These are phyloP conservation scores for Cercospora zeina DNA, from an alignment of 2,329 filamentous ascomycete genomes.

Conservation along the genomic window DNA sequence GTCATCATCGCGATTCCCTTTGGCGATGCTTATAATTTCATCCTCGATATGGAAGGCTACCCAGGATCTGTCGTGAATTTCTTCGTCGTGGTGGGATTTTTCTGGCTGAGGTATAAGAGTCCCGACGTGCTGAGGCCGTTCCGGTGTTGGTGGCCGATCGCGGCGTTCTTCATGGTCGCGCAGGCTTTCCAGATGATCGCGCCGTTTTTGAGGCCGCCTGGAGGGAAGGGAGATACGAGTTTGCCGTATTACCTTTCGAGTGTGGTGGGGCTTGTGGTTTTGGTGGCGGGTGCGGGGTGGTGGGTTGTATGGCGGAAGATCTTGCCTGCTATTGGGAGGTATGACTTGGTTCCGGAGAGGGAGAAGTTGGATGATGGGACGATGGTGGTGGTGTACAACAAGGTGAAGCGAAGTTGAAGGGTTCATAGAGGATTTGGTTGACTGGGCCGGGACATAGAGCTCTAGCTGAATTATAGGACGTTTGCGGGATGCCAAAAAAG, in stretches of 20 bases:
- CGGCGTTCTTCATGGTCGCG: slow-evolving; percentile 50
- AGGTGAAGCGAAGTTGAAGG: slow-evolving; percentile 2
- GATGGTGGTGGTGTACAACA: slow-evolving; percentile 11
- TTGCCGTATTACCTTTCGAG: slow-evolving; percentile 51
- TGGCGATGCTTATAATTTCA: slow-evolving; percentile 65
- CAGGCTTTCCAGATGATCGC: slow-evolving; percentile 45
- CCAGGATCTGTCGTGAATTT: slow-evolving; percentile 62
- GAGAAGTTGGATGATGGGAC: slow-evolving; percentile 15
- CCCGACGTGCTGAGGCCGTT: slow-evolving; percentile 64
- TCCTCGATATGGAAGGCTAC: slow-evolving; percentile 70
- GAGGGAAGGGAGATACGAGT: slow-evolving; percentile 45
- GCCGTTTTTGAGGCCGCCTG: slow-evolving; percentile 47
- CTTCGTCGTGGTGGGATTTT: slow-evolving; percentile 58
- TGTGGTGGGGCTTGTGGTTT: slow-evolving; percentile 46
- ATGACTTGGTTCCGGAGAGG: slow-evolving; percentile 5
- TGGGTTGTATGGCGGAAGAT: slow-evolving; percentile 17
- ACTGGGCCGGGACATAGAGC: neutral
- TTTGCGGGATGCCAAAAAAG: neutral
- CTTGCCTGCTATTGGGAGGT: slow-evolving; percentile 11
- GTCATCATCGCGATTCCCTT: slow-evolving; percentile 63
- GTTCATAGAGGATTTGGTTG: neutral
- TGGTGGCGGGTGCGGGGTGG: slow-evolving; percentile 18
- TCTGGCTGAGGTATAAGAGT: slow-evolving; percentile 60
- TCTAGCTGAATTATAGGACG: no score
- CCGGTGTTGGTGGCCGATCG: slow-evolving; percentile 62